These are phyloP conservation scores for Agastache rugosa DNA, from an alignment of 257 asterid species.

Conservation along the genomic window DNA sequence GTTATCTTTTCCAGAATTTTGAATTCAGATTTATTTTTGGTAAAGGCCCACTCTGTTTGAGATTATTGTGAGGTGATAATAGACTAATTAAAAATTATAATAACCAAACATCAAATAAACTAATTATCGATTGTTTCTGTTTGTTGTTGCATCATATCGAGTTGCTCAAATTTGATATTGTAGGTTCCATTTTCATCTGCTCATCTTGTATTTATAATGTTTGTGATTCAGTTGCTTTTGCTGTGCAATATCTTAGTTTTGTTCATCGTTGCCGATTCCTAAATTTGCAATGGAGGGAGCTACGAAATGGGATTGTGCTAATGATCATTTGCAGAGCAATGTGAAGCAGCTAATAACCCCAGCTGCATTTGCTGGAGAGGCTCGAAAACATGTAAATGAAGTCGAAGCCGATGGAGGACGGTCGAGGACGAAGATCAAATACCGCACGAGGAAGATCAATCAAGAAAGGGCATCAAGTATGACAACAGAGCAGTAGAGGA, in stretches of 20 bases:
- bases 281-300: constrained; percentile 46
- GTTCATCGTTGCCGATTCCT: constrained; percentile 32
- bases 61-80: neutral
- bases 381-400: constrained; percentile 31
- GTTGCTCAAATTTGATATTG: neutral
- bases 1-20: neutral
- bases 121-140: neutral
- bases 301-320: constrained; percentile 51
- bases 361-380: constrained; percentile 39
- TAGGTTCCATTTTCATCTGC: neutral
- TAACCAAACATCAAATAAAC: too few relatives aligned
- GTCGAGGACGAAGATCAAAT: constrained; percentile 25
- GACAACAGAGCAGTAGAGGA: constrained; percentile 35
- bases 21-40: neutral
- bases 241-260: constrained; percentile 31
- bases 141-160: neutral
- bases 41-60: too few relatives aligned
- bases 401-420: constrained; percentile 32
- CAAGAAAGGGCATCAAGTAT: constrained; percentile 31
- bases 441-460: constrained; percentile 21
- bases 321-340: constrained; percentile 30
- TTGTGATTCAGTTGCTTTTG: neutral
- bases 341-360: constrained; percentile 4
- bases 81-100: too few relatives aligned
- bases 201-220: neutral